Conservation (phyloP, 1,284 basidiomycete genomes). For the Ceratobasidium sp. region DNA sequence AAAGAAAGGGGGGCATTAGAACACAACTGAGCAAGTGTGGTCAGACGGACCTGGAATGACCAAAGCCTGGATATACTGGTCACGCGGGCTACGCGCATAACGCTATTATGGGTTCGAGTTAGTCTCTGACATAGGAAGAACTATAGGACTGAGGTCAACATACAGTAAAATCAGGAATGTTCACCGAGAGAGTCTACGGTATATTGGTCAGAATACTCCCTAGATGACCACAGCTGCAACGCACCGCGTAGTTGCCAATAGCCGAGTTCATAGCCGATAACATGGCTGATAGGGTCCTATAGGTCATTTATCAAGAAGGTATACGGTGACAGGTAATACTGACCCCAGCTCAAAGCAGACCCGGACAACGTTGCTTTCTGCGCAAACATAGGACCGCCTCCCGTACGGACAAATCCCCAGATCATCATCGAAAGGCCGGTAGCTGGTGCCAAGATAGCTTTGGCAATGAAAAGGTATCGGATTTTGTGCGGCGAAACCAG, state of each 20-base stretch:
- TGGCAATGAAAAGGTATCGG: conserved; percentile 77
- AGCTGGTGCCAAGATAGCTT: conserved; percentile 71
- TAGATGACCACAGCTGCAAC: conserved; percentile 54
- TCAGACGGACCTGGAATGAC: conserved; percentile 18
- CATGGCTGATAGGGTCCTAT: conserved; percentile 61
- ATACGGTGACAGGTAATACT: neutral
- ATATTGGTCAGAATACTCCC: conserved; percentile 50
- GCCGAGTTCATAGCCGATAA: conserved; percentile 77
- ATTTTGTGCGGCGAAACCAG: conserved; percentile 82
- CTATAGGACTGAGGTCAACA: neutral
- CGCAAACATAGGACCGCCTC: conserved; percentile 62
- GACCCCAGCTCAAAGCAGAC: conserved; percentile 69
- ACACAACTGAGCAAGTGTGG: neutral
- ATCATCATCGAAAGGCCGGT: conserved; percentile 79
- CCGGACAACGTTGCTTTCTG: conserved; percentile 66
- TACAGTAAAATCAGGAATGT: conserved; percentile 72
- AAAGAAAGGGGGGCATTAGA: conserved; percentile 57
- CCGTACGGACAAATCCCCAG: conserved; percentile 77
- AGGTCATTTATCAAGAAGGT: neutral
- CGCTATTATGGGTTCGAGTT: conserved; percentile 1
- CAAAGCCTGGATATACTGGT: conserved; percentile 36
- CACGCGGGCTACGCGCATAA: conserved; percentile 39
- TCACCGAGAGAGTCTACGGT: conserved; percentile 65
- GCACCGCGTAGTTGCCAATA: conserved; percentile 69
- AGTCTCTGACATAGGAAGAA: neutral